Conservation (phyloP, 768 basidiomycete genomes). For the Piloderma croceum region DNA sequence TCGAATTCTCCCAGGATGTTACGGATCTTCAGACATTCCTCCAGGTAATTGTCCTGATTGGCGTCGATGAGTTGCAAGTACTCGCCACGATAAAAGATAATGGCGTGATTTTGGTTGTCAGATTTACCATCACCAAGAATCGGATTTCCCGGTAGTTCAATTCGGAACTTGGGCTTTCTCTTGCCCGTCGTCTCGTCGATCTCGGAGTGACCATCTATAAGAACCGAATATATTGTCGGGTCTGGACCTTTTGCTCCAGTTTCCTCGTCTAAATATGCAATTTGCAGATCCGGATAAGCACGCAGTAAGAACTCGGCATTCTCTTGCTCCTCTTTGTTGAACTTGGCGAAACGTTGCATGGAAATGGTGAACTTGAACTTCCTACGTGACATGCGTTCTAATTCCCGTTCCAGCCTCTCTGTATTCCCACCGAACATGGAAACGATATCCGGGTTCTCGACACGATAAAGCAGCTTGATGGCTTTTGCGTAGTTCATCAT, state of each 20-base stretch:
- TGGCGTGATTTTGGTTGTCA: conserved; percentile 99
- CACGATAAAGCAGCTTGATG: conserved; percentile 96
- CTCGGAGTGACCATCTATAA: conserved; percentile 98
- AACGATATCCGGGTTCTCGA: conserved; percentile 97
- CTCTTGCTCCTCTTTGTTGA: conserved; percentile 98
- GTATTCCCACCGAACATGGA: conserved; percentile 96
- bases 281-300: conserved; percentile 97
- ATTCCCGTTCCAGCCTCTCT: conserved; percentile 89
- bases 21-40: conserved; percentile 98
- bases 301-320: conserved; percentile 97
- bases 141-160: conserved; percentile 97
- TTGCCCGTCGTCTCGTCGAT: conserved; percentile 83
- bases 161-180: conserved; percentile 93
- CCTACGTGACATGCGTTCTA: conserved; percentile 93
- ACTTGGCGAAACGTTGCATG: conserved; percentile 98
- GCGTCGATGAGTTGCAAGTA: conserved; percentile 99
- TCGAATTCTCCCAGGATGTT: conserved; percentile 98
- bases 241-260: conserved; percentile 85
- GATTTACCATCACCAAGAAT: conserved; percentile 99
- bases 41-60: conserved; percentile 99
- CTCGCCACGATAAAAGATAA: conserved; percentile 98
- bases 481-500: conserved; percentile 99
- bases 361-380: conserved; percentile 99
- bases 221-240: conserved; percentile 80
- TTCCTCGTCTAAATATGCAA: conserved; percentile 97